A percentile compares a stretch with the other conserved stretches of the same genome.
These are phyloP conservation scores for Coffea humblotiana DNA, from an alignment of 305 asterid species.

Conservation along the genomic window DNA sequence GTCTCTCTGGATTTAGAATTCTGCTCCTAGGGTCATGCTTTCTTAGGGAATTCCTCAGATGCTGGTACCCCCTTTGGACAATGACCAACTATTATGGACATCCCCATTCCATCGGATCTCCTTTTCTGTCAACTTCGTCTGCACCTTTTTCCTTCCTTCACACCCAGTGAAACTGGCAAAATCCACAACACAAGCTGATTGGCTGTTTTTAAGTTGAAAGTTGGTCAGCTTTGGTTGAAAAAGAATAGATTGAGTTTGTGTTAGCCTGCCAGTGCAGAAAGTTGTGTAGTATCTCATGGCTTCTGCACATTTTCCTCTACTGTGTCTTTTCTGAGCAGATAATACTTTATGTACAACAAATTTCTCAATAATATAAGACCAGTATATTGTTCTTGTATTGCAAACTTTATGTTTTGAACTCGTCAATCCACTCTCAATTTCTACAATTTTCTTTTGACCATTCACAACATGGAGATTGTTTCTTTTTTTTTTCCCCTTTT, in stretches of 20 bases:
- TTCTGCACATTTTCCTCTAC: background rate
- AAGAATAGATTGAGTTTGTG: background rate
- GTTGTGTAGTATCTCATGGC: background rate
- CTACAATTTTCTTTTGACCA: background rate
- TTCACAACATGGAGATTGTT: background rate
- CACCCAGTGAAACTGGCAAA: background rate
- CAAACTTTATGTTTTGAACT: background rate
- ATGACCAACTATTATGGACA: background rate
- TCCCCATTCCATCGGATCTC: background rate
- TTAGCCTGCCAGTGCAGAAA: background rate
- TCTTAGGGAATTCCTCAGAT: background rate
- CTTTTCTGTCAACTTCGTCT: background rate
- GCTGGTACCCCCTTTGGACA: background rate
- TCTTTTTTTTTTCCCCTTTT: background rate
- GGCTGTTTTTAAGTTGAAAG: background rate
- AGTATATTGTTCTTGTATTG: background rate
- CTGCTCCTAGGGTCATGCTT: background rate
- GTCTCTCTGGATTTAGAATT: background rate
- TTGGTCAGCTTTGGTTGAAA: constrained; percentile 1
- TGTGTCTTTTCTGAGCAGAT: background rate
- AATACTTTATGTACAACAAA: background rate
- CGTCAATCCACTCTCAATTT: background rate
- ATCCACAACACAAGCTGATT: background rate
- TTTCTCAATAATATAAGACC: background rate
- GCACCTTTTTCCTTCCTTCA: background rate